These are phyloP conservation scores for Nymphaea colorata DNA, from an alignment of 164 flowering plant genomes.

Conservation along the genomic window DNA sequence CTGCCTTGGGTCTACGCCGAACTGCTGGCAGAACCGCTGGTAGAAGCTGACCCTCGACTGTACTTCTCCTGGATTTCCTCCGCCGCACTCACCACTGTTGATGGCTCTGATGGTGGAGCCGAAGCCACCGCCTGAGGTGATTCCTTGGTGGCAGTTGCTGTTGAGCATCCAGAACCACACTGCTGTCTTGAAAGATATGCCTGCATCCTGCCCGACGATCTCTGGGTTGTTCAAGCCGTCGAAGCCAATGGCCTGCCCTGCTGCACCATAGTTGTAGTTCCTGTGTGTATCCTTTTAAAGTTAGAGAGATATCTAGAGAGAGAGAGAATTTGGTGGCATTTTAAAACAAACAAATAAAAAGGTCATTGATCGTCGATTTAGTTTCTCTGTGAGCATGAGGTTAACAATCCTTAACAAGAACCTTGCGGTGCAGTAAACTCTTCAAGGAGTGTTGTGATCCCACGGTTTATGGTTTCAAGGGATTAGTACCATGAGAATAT, in stretches of 20 bases:
- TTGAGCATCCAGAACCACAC: slow-evolving; percentile 23
- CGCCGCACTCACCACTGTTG: slow-evolving; percentile 2
- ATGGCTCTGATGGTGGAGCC: slow-evolving; percentile 6
- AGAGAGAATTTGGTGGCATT: too few relatives aligned
- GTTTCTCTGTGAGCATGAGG: too few relatives aligned
- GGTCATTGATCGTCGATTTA: too few relatives aligned
- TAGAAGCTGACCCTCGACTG: not conserved
- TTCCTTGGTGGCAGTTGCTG: not conserved
- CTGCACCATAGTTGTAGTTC: slow-evolving; percentile 7
- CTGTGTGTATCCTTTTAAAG: too few relatives aligned
- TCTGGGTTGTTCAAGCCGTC: slow-evolving; percentile 14
- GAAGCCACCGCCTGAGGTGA: not conserved
- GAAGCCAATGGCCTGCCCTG: slow-evolving; percentile 6
- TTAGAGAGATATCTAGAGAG: too few relatives aligned
- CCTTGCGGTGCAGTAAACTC: too few relatives aligned
- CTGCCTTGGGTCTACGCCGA: not conserved
- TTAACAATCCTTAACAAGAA: too few relatives aligned
- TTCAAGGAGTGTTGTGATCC: too few relatives aligned
- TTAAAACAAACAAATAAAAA: too few relatives aligned
- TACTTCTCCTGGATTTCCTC: not conserved
- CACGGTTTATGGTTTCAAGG: too few relatives aligned
- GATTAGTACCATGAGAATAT: too few relatives aligned
- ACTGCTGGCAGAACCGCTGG: not conserved
- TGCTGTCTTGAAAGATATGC: slow-evolving; percentile 14
- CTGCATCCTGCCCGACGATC: slow-evolving; percentile 9